Conservation (phyloP, 179 eudicot genomes). For the Sideroxylon spinosum region DNA sequence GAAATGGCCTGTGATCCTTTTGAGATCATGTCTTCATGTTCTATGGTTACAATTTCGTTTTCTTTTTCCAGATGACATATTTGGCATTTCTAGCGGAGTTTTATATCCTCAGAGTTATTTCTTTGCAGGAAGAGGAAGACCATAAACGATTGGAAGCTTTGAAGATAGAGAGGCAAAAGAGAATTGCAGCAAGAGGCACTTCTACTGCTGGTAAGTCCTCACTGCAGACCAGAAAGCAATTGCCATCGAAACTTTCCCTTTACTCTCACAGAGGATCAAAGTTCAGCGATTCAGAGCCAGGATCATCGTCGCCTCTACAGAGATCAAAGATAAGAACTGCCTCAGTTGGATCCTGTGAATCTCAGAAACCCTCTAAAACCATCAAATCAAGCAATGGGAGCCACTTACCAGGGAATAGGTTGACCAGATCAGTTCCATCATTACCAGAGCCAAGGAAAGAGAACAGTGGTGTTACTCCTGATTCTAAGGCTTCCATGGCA, state of each 20-base stretch:
- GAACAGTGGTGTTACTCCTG: slow-evolving; percentile 38
- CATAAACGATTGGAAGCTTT: slow-evolving; percentile 68
- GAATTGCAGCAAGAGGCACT: slow-evolving; percentile 80
- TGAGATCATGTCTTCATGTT: background rate
- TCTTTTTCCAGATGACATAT: background rate
- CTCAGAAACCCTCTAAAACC: slow-evolving; percentile 49
- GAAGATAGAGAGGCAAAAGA: slow-evolving; percentile 81
- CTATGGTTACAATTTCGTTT: background rate
- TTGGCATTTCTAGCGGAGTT: background rate
- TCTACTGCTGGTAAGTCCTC: slow-evolving; percentile 40
- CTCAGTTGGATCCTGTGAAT: slow-evolving; percentile 42
- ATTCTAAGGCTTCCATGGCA: slow-evolving; percentile 63
- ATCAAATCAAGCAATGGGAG: slow-evolving; percentile 37
- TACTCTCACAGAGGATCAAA: slow-evolving; percentile 69
- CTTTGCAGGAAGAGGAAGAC: slow-evolving; percentile 79
- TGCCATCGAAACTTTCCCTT: slow-evolving; percentile 60
- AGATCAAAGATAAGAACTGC: slow-evolving; percentile 65
- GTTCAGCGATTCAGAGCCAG: slow-evolving; percentile 88
- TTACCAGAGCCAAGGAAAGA: slow-evolving; percentile 56
- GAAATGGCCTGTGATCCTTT: slow-evolving; percentile 9
- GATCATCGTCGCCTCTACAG: slow-evolving; percentile 87
- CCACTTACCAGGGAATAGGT: slow-evolving; percentile 44
- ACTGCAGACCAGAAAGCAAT: slow-evolving; percentile 40
- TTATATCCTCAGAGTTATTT: background rate
- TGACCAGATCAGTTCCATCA: slow-evolving; percentile 68